Base-by-base conservation (phyloP, 306 rosid species). In the Psophocarpus tetragonolobus region DNA sequence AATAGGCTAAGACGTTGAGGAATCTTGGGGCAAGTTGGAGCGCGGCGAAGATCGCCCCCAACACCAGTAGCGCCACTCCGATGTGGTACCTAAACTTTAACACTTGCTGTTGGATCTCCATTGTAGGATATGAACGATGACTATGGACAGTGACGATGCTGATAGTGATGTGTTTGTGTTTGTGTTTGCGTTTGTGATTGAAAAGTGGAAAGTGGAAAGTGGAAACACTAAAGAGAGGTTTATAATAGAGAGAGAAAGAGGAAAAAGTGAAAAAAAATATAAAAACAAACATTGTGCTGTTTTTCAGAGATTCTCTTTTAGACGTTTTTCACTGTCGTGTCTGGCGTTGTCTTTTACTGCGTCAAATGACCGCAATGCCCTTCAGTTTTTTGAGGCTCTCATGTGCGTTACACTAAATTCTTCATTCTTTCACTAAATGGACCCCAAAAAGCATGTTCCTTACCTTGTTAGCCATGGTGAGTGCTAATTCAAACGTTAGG, bases 81-180 rank as follows among this genome's bases (percentile, higher is more conserved):
- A 90, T 32, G 67, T 83, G 86, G 85, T 76, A 74, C 78, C 71
- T 88, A 83, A 84, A 92, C 87, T 83, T 83, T 18, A 73, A 8
- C 1, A 88, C 66, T 63, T 78, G 86, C 62, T 78, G 63, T 17
- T 88, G 82, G 90, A 90, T 90, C 85, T 92, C 90, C 97, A 92
- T 92, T 58, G 32, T 1, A 0, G 47, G 26, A 60, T 11, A 60
- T 0, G 20, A 23, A 14, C 8, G 32, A 15, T 9, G 17, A 1
- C 14, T 58, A 8, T 56, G 5, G 15, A 51, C 1, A 10, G 8
- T 24, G 33, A 26, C 11, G 58, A 8, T 24, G 33, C 3, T 32
- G 63, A 26, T 2, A 0, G 26, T 62, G 68, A 32, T 54, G 36
- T 1, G 20, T 2, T 27, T 27, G 17, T 23, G 61, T 1, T 32